Base-by-base conservation (phyloP, 2,329 filamentous ascomycete genomes). In the Cryphonectria radicalis region DNA sequence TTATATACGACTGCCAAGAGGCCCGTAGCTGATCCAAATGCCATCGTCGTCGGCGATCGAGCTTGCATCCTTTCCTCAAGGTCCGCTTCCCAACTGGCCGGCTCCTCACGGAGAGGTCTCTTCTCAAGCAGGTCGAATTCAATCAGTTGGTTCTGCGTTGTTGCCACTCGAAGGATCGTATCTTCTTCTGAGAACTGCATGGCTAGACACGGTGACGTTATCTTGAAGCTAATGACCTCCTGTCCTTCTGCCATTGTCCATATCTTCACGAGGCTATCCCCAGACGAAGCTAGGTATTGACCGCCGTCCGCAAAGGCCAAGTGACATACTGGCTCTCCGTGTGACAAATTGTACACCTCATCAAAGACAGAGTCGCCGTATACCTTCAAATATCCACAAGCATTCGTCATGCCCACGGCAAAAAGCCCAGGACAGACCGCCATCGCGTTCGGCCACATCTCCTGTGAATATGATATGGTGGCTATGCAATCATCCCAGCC, bases 1-100 rank as follows among this genome's bases (percentile, higher is more conserved):
- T 72, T 64, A 40, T 80, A 80, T n/a, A 77, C 55, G 11, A 79
- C 69, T 6, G 74, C 76, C 1, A 80, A 68, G 0, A 79, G 74
- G 1, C 73, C 66, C 1, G 67, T 68, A 11, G 74, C 71, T 0
- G 66, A 28, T 6, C 73, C 68, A 10, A 78, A 70, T 1, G 70
- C 71, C 0, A 73, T 72, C 0, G 73, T 67, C 11, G 62, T 75
- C 1, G 77, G 77, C 4, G 28, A 40, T 40, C 76, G 73, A 59
- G 55, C 63, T 8, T 68, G 67, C 43, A 74, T 63, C 0, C 5
- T 73, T 37, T 75, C 74, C 25, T 66, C 73, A 3, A 76, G 35
- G 25, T 74, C 77, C 13, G 40, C 59, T 5, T 43, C 43, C 70
- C 70, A 72, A 25, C 17, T 62, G 42, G 19, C 28, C 10, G 74